These are phyloP conservation scores for Scenedesmus sp. DNA, from an alignment of 163 green algal genomes.

Conservation along the genomic window DNA sequence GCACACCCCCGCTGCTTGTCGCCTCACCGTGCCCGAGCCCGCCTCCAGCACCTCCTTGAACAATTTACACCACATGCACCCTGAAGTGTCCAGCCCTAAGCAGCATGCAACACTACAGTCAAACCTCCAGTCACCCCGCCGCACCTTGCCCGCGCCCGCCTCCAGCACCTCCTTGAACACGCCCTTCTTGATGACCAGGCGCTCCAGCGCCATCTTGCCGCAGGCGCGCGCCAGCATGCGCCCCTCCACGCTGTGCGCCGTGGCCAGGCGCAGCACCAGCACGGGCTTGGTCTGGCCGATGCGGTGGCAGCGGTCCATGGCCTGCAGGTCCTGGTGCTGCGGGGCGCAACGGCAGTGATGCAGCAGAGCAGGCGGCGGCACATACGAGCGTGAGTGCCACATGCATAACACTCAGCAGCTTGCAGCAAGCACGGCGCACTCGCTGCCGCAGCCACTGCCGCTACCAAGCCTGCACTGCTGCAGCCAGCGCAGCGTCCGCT, in stretches of 20 bases:
- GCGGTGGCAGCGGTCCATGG: constrained; percentile 98
- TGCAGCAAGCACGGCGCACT: too few species aligned
- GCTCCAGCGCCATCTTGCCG: constrained; percentile 92
- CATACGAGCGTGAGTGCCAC: too few species aligned
- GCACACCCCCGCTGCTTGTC: too few species aligned
- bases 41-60: too few species aligned
- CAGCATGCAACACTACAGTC: neutral
- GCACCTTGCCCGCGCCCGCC: neutral
- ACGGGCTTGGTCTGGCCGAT: constrained; percentile 97
- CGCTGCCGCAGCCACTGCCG: too few species aligned
- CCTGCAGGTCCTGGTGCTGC: constrained; percentile 92
- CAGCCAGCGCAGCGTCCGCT: too few species aligned
- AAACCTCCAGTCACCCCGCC: neutral
- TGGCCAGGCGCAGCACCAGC: constrained; percentile 95
- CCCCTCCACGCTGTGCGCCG: constrained; percentile 94
- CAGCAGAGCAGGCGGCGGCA: neutral
- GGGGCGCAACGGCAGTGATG: neutral
- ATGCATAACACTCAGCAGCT: too few species aligned
- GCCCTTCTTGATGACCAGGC: constrained; percentile 97
- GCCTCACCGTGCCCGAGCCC: too few species aligned
- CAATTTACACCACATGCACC: too few species aligned
- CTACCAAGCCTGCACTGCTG: too few species aligned
- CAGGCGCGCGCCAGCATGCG: constrained; percentile 90
- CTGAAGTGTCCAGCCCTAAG: too few species aligned
- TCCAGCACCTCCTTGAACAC: constrained; percentile 82